Percentiles rank a stretch among this genome's conserved stretches.
phyloP scores from a whole-genome alignment of 78 protist genomes.

The Tieghemostelium lacteum region DNA sequence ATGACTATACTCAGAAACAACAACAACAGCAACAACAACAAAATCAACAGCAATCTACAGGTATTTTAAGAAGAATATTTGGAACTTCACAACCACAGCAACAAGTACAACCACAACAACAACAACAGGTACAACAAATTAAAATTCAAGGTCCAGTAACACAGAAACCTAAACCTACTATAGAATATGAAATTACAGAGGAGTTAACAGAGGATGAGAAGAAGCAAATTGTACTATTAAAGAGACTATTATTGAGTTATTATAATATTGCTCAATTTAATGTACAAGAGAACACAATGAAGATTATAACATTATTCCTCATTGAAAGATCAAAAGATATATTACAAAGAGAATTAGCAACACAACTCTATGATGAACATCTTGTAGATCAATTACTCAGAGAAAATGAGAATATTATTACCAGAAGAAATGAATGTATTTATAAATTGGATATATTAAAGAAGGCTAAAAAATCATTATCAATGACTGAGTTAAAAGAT shows the following conservation, averaged over 20 bases:
- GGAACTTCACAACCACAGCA: neutral
- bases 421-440: slow-evolving; percentile 73
- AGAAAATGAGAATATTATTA: slow-evolving; percentile 67
- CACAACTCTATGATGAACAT: slow-evolving; percentile 81
- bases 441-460: slow-evolving; percentile 73
- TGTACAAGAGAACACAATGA: slow-evolving; percentile 91
- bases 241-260: slow-evolving; percentile 71
- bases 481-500: slow-evolving; percentile 20
- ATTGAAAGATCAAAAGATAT: slow-evolving; percentile 81
- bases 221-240: slow-evolving; percentile 8
- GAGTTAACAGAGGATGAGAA: slow-evolving; percentile 14
- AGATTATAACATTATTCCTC: slow-evolving; percentile 87
- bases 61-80: slow-evolving; percentile 18
- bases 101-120: slow-evolving; percentile 8
- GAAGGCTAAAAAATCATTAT: slow-evolving; percentile 75
- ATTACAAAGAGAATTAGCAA: slow-evolving; percentile 84
- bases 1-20: slow-evolving; percentile 2
- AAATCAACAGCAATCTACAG: slow-evolving; percentile 9
- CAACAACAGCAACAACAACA: neutral
- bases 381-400: slow-evolving; percentile 82
- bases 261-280: slow-evolving; percentile 88
- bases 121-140: slow-evolving; percentile 14
- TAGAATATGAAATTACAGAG: slow-evolving; percentile 14
- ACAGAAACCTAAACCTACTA: neutral
- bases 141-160: slow-evolving; percentile 6